A percentile compares a stretch with the other conserved stretches of the same genome.
These are phyloP conservation scores for Exobasidium cylindrosporum DNA, from an alignment of 1,284 basidiomycete species.

Conservation along the genomic window DNA sequence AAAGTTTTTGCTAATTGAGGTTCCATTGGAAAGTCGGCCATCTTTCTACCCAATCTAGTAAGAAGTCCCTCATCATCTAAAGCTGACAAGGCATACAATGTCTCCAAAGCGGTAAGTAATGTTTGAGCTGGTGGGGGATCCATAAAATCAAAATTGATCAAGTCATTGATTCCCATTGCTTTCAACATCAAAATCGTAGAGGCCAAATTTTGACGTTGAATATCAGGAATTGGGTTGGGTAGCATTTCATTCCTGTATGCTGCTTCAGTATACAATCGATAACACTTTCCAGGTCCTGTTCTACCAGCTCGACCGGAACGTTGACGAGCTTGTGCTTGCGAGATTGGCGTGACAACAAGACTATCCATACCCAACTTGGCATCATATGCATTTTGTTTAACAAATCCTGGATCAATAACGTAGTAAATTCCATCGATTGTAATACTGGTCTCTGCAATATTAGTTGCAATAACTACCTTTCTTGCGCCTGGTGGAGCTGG, in stretches of 20 bases:
- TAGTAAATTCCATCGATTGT: conserved; percentile 99
- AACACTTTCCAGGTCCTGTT: conserved; percentile 97
- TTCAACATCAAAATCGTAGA: conserved; percentile 92
- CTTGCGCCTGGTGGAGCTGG: conserved; percentile 92
- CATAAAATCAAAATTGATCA: conserved; percentile 99
- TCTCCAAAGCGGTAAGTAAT: conserved; percentile 89
- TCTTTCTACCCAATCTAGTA: conserved; percentile 90
- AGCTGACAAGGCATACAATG: conserved; percentile 88
- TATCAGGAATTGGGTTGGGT: conserved; percentile 95
- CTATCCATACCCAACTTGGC: conserved; percentile 97
- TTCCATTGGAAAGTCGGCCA: conserved; percentile 98
- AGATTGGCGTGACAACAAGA: conserved; percentile 95
- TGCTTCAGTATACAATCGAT: conserved; percentile 94
- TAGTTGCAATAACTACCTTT: conserved; percentile 97
- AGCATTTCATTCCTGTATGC: conserved; percentile 98
- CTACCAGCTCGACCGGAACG: conserved; percentile 92
- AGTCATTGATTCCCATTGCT: conserved; percentile 97
- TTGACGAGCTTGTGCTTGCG: conserved; percentile 94
- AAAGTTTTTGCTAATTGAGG: conserved; percentile 91
- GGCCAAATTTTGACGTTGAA: conserved; percentile 90
- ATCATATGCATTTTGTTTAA: conserved; percentile 98
- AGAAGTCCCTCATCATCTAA: conserved; percentile 93
- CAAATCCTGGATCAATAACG: conserved; percentile 94
- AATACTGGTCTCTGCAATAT: conserved; percentile 96
- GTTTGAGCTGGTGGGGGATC: conserved; percentile 95